Evolutionary conservation across 495 filamentous ascomycete species (phyloP), one percentile per base, ranked within the genome.

Genomic region (Xylaria acuta): DNA sequence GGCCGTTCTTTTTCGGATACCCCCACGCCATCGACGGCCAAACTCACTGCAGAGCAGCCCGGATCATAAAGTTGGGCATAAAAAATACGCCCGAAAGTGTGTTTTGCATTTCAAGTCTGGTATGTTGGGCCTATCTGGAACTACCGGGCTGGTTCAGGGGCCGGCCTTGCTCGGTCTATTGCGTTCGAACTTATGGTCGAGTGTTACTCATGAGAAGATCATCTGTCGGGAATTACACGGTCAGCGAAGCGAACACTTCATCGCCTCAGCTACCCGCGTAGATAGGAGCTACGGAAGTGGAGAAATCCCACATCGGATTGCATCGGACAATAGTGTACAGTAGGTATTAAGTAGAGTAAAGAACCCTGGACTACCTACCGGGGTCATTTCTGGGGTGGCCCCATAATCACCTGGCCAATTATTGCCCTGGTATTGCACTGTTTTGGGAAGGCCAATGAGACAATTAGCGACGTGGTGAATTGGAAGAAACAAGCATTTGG

Each of bases 401-500:
- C 64, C 64, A 53, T 38, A 38, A 3, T 40, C 14, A 3, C 5
- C 32, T 30, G 65, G 32, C 65, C 65, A 54, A 56, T 67, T 32
- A 54, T 25, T 22, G 14, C 34, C 49, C 65, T 56, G 11, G 65
- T 41, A 54, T 27, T 12, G 36, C 27, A 25, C 65, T 30, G 64
- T 12, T 67, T 67, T 56, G 34, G 65, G 47, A 67, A 67, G 34
- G 49, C 65, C 49, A 67, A 51, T 53, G 45, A 54, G 64, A 45
- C 30, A 53, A 8, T 67, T 18, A 4, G 32, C 30, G n/a, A 32
- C 47, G 32, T 51, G n/a, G 9, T 9, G 65, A 25, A 40, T 22
- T 27, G 49, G 49, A 9, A 67, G 65, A 67, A 67, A 67, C 49
- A 67, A 67, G 65, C 65, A 14, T 67, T 67, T 67, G 20, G 65